Evolutionary conservation across 179 eudicot genomes (phyloP).

Genomic region (Sideroxylon spinosum): DNA sequence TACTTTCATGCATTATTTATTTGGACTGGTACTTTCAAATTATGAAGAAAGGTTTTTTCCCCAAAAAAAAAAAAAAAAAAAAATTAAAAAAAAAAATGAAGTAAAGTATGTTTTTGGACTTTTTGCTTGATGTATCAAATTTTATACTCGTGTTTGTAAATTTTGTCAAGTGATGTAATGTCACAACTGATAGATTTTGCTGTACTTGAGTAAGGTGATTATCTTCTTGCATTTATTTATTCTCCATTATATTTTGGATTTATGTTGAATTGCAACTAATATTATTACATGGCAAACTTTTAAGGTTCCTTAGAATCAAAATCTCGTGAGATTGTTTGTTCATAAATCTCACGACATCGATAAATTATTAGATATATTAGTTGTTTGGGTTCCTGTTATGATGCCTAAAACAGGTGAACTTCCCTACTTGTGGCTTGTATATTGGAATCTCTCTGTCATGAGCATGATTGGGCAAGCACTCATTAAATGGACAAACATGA

Average conservation of each 20-base stretch:
- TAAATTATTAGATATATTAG: neutral
- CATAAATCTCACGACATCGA: no score
- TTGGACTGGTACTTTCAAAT: neutral
- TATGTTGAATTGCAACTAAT: neutral
- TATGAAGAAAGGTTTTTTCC: neutral
- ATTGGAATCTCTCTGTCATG: neutral
- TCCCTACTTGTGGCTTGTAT: neutral
- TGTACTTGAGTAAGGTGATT: neutral
- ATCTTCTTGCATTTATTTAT: no score
- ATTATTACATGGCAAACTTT: neutral
- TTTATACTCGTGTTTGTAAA: neutral
- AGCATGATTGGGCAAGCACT: neutral
- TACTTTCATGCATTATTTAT: neutral
- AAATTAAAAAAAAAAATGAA: neutral
- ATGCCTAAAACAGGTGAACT: neutral
- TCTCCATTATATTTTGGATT: neutral
- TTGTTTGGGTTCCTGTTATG: neutral
- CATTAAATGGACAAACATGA: no score
- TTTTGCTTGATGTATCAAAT: slow-evolving; percentile 8
- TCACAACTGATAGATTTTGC: neutral
- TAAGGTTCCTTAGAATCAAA: neutral
- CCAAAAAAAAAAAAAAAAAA: no score
- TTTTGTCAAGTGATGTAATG: neutral
- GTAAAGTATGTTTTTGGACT: neutral
- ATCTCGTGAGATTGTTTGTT: neutral